Percentiles rank a stretch among this genome's conserved stretches.
Evolutionary conservation across 2,329 filamentous ascomycete genomes (phyloP).

Genomic region (Metarhizium sp.): DNA sequence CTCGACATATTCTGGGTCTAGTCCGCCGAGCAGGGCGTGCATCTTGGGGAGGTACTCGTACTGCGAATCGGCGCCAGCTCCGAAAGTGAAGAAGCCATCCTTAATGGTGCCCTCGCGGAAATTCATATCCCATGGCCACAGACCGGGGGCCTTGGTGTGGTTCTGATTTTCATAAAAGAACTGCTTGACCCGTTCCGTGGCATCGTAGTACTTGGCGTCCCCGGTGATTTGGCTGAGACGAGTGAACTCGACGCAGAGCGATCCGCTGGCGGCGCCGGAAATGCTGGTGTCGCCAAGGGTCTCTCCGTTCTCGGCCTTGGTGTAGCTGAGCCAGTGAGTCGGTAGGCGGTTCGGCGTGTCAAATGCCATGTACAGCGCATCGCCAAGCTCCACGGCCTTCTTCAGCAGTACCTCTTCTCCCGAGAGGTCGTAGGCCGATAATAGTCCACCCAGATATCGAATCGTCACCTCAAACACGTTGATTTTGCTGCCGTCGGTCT

Average conservation of each 20-base stretch:
- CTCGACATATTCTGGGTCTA: constrained; percentile 49
- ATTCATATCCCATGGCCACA: constrained; percentile 63
- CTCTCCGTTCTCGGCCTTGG: constrained; percentile 26
- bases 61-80: constrained; percentile 36
- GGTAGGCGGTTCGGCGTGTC: constrained; percentile 47
- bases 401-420: constrained; percentile 33
- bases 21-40: constrained; percentile 54
- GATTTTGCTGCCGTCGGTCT: constrained; percentile 32
- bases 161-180: constrained; percentile 57
- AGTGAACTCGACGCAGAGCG: constrained; percentile 66
- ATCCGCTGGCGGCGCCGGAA: constrained; percentile 44
- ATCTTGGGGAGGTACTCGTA: constrained; percentile 56
- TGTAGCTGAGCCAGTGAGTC: constrained; percentile 35
- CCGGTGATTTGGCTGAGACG: constrained; percentile 64
- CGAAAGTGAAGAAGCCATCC: constrained; percentile 31
- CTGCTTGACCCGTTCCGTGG: constrained; percentile 63
- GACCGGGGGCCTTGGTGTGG: constrained; percentile 56
- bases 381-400: constrained; percentile 43
- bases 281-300: constrained; percentile 27
- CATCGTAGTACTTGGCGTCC: constrained; percentile 66
- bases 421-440: constrained; percentile 44
- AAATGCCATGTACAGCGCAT: constrained; percentile 44
- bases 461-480: constrained; percentile 57
- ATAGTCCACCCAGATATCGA: constrained; percentile 41
- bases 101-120: constrained; percentile 41